Evolutionary conservation across 1,284 basidiomycete species (phyloP).

Genomic region (Leccinum glutinopallens): DNA sequence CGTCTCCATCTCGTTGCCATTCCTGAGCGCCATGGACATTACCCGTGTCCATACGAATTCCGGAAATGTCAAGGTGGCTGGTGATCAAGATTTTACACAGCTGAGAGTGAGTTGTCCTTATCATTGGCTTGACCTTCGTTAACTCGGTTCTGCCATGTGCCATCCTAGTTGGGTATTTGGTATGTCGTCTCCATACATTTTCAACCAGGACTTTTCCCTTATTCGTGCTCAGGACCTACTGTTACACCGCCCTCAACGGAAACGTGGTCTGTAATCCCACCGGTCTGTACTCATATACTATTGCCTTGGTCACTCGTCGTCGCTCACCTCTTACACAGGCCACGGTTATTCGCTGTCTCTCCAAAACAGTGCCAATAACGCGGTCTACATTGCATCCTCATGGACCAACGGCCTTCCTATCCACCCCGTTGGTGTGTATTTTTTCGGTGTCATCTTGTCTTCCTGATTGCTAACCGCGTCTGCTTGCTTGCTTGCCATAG

Average conservation of each 20-base stretch:
- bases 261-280: slow-evolving; percentile 21
- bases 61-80: slow-evolving; percentile 34
- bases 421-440: slow-evolving; percentile 64
- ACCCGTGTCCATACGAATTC: slow-evolving; percentile 51
- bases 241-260: slow-evolving; percentile 22
- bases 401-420: slow-evolving; percentile 76
- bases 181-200: slow-evolving; percentile 12
- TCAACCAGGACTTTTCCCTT: slow-evolving; percentile 2
- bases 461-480: slow-evolving; percentile 13
- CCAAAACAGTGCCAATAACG: slow-evolving; percentile 28
- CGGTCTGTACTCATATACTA: slow-evolving; percentile 20
- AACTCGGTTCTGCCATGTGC: slow-evolving; percentile 16
- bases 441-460: slow-evolving; percentile 4
- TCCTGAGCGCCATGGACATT: slow-evolving; percentile 63
- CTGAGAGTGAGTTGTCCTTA: slow-evolving; percentile 52
- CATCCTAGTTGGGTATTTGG: slow-evolving; percentile 34
- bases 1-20: slow-evolving; percentile 70
- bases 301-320: slow-evolving; percentile 15
- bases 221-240: slow-evolving; percentile 30
- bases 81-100: slow-evolving; percentile 42
- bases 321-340: slow-evolving; percentile 35
- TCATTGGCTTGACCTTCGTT: slow-evolving; percentile 11
- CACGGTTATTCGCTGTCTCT: slow-evolving; percentile 54
- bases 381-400: slow-evolving; percentile 49
- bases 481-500: slow-evolving; percentile 38